Evolutionary conservation across 2,329 filamentous ascomycete genomes (phyloP).

Genomic region (Ramularia endophylla): DNA sequence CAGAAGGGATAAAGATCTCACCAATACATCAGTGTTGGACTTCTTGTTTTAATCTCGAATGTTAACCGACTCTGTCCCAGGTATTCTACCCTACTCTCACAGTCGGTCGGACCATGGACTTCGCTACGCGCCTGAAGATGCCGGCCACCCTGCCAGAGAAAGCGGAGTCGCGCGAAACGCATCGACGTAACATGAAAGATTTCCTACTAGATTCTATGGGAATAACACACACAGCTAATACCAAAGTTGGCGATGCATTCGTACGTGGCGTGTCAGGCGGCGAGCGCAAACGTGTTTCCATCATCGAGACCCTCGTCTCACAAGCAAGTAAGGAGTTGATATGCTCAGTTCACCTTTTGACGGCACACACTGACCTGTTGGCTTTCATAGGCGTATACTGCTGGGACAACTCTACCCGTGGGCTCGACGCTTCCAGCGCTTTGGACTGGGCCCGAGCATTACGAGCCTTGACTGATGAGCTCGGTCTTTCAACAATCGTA

Average conservation of each 20-base stretch:
- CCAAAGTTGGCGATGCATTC: constrained; percentile 61
- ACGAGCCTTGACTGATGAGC: constrained; percentile 56
- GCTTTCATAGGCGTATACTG: constrained; percentile 46
- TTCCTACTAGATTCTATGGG: constrained; percentile 53
- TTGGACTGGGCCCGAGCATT: constrained; percentile 48
- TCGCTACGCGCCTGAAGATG: constrained; percentile 49
- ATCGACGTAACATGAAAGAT: constrained; percentile 54
- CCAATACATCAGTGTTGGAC: no score
- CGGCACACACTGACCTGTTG: constrained; percentile 14
- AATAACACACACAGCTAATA: constrained; percentile 54
- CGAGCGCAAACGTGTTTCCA: constrained; percentile 62
- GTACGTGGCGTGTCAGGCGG: constrained; percentile 62
- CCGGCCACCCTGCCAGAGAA: constrained; percentile 31
- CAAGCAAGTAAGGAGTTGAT: constrained; percentile 64
- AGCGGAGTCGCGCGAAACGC: constrained; percentile 43
- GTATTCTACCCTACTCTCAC: constrained; percentile 53
- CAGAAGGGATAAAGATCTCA: no score
- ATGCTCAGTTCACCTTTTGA: constrained; percentile 28
- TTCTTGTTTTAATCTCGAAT: no score
- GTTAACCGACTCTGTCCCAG: no score
- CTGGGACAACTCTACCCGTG: constrained; percentile 62
- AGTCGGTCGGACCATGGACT: constrained; percentile 50
- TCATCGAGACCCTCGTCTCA: constrained; percentile 58
- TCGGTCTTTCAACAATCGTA: constrained; percentile 54
- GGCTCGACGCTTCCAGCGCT: constrained; percentile 59